Conservation (phyloP, 139 green algal genomes). For the Tetradesmus obliquus region DNA sequence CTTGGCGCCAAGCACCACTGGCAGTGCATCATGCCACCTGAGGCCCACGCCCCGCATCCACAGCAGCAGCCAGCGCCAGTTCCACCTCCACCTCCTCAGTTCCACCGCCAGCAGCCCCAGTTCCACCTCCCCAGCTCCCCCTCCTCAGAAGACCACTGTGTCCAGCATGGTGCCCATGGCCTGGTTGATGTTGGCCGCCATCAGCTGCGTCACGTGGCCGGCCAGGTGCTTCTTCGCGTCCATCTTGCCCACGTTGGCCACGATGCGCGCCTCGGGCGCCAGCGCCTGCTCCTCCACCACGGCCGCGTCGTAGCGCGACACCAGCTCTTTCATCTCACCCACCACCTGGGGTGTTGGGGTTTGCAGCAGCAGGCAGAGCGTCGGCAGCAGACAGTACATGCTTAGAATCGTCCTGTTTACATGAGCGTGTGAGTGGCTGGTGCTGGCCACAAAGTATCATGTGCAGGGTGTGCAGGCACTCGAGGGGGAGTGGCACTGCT, state of each 20-base stretch:
- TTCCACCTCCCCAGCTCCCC: too few species aligned
- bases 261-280: conserved; percentile 82
- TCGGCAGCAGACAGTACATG: too few species aligned
- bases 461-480: too few species aligned
- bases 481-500: not conserved
- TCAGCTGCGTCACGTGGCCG: conserved; percentile 76
- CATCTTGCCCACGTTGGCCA: conserved; percentile 94
- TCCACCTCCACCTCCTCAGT: too few species aligned
- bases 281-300: conserved; percentile 94
- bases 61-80: too few species aligned
- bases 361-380: not conserved
- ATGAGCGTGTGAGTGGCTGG: too few species aligned
- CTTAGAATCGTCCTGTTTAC: too few species aligned
- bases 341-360: conserved; percentile 45
- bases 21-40: not conserved
- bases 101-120: too few species aligned
- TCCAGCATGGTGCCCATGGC: conserved; percentile 95
- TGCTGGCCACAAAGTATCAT: too few species aligned
- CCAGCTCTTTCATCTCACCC: conserved; percentile 64
- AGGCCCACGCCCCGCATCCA: too few species aligned
- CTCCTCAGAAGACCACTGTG: conserved; percentile 89
- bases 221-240: conserved; percentile 98
- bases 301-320: conserved; percentile 69
- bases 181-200: conserved; percentile 91
- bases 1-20: not conserved